Conservation (phyloP, 2,329 filamentous ascomycete genomes). For the Chalaropsis ovoidea region DNA sequence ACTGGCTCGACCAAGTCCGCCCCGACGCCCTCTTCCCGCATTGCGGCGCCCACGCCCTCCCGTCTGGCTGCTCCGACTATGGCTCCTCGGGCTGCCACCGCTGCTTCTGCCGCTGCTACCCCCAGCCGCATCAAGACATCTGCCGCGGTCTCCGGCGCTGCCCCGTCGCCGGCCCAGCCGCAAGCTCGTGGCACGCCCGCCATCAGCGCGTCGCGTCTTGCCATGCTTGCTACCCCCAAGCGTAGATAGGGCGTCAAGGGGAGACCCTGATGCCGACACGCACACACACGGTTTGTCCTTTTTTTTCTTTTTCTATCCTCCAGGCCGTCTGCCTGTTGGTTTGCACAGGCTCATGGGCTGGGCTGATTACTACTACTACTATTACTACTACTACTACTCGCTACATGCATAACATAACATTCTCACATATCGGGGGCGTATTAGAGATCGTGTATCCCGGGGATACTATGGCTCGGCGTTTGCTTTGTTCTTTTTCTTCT, state of each 20-base stretch:
- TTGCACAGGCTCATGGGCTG: no score
- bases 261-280: neutral
- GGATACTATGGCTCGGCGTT: neutral
- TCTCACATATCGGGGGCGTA: neutral
- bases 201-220: constrained; percentile 21
- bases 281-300: neutral
- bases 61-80: neutral
- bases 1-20: neutral
- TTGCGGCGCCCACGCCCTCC: constrained; percentile 6
- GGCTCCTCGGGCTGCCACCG: neutral
- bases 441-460: neutral
- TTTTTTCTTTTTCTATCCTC: constrained; percentile 4
- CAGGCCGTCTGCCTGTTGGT: no score
- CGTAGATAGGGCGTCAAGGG: neutral
- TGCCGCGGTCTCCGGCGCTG: neutral
- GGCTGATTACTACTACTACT: no score
- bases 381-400: neutral
- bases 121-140: constrained; percentile 13
- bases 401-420: constrained; percentile 2
- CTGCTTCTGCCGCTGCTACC: neutral
- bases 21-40: constrained; percentile 2
- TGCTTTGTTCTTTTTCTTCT: neutral
- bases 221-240: constrained; percentile 22
- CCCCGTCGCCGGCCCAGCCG: neutral
- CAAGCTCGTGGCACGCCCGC: constrained; percentile 13